Evolutionary conservation across 2,329 filamentous ascomycete species (phyloP).

Genomic region (Zymoseptoria tritici): DNA sequence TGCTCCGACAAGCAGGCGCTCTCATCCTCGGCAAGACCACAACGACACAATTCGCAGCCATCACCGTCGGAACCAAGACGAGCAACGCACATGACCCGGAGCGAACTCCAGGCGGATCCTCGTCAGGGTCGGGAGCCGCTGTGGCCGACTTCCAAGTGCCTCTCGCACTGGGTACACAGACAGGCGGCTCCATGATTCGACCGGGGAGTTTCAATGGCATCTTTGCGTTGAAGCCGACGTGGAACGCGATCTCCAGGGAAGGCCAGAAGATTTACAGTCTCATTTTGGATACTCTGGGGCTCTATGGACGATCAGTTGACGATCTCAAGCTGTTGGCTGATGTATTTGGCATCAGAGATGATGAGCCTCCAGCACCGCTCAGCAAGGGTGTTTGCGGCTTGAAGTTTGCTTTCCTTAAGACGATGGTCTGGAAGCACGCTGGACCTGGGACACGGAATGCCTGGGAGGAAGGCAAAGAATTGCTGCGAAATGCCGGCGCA

Average conservation of each 20-base stretch:
- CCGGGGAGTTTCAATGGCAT: slow-evolving; percentile 59
- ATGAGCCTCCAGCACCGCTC: slow-evolving; percentile 26
- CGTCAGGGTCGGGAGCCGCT: slow-evolving; percentile 58
- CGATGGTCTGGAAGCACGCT: slow-evolving; percentile 43
- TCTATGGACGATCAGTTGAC: slow-evolving; percentile 51
- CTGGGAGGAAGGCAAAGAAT: slow-evolving; percentile 27
- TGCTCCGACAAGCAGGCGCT: slow-evolving; percentile 49
- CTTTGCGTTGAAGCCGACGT: slow-evolving; percentile 60
- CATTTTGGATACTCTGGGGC: slow-evolving; percentile 55
- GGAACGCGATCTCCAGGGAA: slow-evolving; percentile 55
- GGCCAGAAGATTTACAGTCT: slow-evolving; percentile 53
- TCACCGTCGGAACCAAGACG: slow-evolving; percentile 44
- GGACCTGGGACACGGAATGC: slow-evolving; percentile 32
- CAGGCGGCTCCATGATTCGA: slow-evolving; percentile 56
- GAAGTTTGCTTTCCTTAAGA: slow-evolving; percentile 50
- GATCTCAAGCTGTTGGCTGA: slow-evolving; percentile 53
- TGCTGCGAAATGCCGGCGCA: slow-evolving; percentile 43
- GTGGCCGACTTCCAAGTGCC: slow-evolving; percentile 59
- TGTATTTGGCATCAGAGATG: slow-evolving; percentile 49
- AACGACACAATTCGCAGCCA: slow-evolving; percentile 59
- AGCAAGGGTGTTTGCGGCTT: slow-evolving; percentile 38
- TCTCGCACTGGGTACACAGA: slow-evolving; percentile 57
- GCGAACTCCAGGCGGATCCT: slow-evolving; percentile 60
- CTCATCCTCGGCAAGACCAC: slow-evolving; percentile 54
- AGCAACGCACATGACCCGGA: slow-evolving; percentile 48